Evolutionary conservation across 1,284 basidiomycete genomes (phyloP).

Genomic region (Uromyces viciae-fabae): DNA sequence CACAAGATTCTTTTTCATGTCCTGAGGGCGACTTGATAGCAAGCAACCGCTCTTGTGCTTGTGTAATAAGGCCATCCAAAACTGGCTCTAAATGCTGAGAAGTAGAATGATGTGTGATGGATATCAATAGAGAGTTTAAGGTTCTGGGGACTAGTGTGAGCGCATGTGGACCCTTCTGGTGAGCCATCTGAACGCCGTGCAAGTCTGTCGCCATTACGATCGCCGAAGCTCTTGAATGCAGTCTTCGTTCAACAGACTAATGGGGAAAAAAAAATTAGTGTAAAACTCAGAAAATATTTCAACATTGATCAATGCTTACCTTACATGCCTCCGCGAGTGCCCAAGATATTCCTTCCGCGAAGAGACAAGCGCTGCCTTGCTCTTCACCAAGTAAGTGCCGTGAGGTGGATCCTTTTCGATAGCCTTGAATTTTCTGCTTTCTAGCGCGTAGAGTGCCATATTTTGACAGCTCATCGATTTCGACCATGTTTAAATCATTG

Average conservation of each 20-base stretch:
- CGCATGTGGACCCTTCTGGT: neutral
- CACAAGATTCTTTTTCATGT: neutral
- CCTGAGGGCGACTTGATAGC: neutral
- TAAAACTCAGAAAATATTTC: neutral
- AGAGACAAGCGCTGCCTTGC: slow-evolving; percentile 35
- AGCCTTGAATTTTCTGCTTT: slow-evolving; percentile 25
- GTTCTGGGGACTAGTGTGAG: neutral
- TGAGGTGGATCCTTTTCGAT: slow-evolving; percentile 19
- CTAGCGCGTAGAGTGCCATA: slow-evolving; percentile 33
- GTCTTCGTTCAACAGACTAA: slow-evolving; percentile 33
- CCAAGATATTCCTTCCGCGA: slow-evolving; percentile 43
- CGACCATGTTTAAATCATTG: slow-evolving; percentile 18
- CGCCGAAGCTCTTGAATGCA: slow-evolving; percentile 36
- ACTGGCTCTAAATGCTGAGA: slow-evolving; percentile 27
- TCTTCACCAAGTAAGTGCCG: slow-evolving; percentile 34
- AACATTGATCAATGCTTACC: slow-evolving; percentile 1
- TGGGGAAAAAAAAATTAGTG: neutral
- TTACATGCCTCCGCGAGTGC: slow-evolving; percentile 36
- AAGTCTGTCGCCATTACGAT: slow-evolving; percentile 22
- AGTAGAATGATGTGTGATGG: slow-evolving; percentile 38
- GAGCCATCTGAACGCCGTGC: slow-evolving; percentile 9
- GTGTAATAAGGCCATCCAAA: slow-evolving; percentile 5
- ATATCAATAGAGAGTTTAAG: slow-evolving; percentile 20
- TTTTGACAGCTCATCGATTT: slow-evolving; percentile 19
- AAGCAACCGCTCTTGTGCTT: slow-evolving; percentile 4